Base-by-base conservation (phyloP, 2,329 filamentous ascomycete species). In the Diaporthe ilicicola region DNA sequence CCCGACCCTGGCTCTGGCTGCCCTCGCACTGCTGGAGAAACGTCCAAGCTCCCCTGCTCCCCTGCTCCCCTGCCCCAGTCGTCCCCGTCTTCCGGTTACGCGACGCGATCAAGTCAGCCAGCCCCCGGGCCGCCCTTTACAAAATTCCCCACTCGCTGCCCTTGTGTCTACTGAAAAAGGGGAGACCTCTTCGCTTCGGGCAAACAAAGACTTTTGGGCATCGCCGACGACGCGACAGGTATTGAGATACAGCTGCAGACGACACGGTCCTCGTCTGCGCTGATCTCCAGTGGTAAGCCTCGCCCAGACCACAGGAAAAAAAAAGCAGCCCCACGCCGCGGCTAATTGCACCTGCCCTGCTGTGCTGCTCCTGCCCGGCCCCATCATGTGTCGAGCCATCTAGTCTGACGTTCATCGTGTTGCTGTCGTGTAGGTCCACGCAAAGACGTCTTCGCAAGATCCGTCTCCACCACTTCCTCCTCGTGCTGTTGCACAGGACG, bases 401-500 rank as follows among this genome's bases (percentile, higher is more conserved):
- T 62, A 22, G 39, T 65, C 69, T 71, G 64, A 73, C 71, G 56
- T 13, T 54, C 53, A 72, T 73, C 75, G 75, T 73, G 56, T 67
- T 39, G 27, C 56, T 67, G 56, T 54, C 50, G 32, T 37, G 37
- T 27, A 82, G 84, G 79, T 80, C 79, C 75, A 77, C 79, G 79
- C 80, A 79, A 90, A 86, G 79, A 90, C 88, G 88, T 89, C 86
- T 84, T 82, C 86, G 78, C 79, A 81, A 84, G 84, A 79, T 76
- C 79, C 82, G 80, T 82, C 84, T 75, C 80, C 81, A 77, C 81
- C 82, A 78, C 81, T 83, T 81, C 84, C 86, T 86, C 87, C 88
- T 88, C 83, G 86, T 90, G 88, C 88, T 78, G 77, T 81, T 78
- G 87, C 88, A 87, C 88, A 86, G 87, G 88, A 89, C 84, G 86